phyloP scores from a whole-genome alignment of 2,329 filamentous ascomycete genomes.

The Cercospora citrullina region DNA sequence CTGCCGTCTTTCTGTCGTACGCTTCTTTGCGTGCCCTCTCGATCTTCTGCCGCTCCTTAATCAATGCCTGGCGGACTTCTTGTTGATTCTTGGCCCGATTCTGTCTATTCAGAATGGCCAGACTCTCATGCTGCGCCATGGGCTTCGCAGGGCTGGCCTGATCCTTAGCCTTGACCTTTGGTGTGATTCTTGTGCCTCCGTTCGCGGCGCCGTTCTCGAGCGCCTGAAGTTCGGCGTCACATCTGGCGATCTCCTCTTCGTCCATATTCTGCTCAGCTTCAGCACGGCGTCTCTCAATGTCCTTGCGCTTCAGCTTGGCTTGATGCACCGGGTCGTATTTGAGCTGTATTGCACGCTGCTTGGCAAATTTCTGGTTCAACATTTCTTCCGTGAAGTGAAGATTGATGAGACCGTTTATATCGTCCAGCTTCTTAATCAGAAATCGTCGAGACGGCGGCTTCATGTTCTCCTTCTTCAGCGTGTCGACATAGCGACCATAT shows the following conservation, averaged over 20 bases:
- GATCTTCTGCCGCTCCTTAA: slow-evolving; percentile 63
- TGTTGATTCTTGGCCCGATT: slow-evolving; percentile 86
- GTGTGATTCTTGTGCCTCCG: slow-evolving; percentile 53
- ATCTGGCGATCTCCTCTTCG: slow-evolving; percentile 53
- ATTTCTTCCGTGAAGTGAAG: slow-evolving; percentile 82
- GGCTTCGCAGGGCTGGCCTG: slow-evolving; percentile 36
- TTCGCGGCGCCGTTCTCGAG: slow-evolving; percentile 69
- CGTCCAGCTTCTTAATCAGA: slow-evolving; percentile 70
- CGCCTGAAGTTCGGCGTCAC: slow-evolving; percentile 52
- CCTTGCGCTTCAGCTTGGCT: slow-evolving; percentile 66
- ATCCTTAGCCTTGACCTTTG: slow-evolving; percentile 37
- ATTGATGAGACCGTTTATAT: slow-evolving; percentile 76
- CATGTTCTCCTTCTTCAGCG: slow-evolving; percentile 69
- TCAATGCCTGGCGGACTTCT: slow-evolving; percentile 83
- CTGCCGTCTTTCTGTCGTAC: slow-evolving; percentile 48
- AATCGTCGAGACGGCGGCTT: slow-evolving; percentile 71
- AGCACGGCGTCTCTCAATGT: slow-evolving; percentile 64
- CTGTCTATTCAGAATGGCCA: slow-evolving; percentile 78
- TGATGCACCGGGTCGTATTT: slow-evolving; percentile 54
- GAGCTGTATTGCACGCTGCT: slow-evolving; percentile 66
- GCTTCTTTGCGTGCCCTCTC: slow-evolving; percentile 53
- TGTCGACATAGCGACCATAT: slow-evolving; percentile 76
- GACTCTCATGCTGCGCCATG: slow-evolving; percentile 57
- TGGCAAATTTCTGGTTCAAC: slow-evolving; percentile 74
- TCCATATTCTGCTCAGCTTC: slow-evolving; percentile 67